Evolutionary conservation across 1,139 yeast genomes (phyloP).

Genomic region (Yamadazyma jaroonii): DNA sequence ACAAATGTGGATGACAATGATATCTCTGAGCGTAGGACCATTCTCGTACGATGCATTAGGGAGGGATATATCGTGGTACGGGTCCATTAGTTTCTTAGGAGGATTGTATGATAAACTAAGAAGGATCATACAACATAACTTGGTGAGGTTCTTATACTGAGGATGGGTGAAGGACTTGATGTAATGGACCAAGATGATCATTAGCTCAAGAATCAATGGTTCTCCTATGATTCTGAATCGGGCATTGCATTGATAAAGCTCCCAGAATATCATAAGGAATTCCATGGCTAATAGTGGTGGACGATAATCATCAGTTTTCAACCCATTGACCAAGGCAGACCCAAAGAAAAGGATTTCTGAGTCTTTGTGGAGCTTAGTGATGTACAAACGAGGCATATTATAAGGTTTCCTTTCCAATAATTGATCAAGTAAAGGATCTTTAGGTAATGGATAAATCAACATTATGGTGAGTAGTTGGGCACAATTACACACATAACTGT

Average conservation of each 20-base stretch:
- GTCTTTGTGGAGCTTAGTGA: constrained; percentile 54
- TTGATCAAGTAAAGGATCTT: constrained; percentile 16
- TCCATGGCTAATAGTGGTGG: constrained; percentile 57
- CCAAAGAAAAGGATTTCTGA: constrained; percentile 50
- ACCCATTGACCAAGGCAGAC: constrained; percentile 43
- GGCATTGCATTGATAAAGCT: constrained; percentile 69
- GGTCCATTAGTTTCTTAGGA: constrained; percentile 33
- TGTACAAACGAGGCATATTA: constrained; percentile 50
- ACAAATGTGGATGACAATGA: constrained; percentile 52
- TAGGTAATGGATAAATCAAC: constrained; percentile 64
- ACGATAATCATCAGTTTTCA: constrained; percentile 23
- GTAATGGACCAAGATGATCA: constrained; percentile 55
- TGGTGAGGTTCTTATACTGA: constrained; percentile 45
- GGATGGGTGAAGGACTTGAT: constrained; percentile 41
- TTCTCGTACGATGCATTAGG: too few species aligned
- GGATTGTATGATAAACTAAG: constrained; percentile 60
- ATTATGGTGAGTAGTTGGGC: constrained; percentile 62
- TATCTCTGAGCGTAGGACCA: constrained; percentile 50
- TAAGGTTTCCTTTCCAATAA: constrained; percentile 22
- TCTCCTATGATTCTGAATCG: constrained; percentile 47
- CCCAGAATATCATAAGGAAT: constrained; percentile 67
- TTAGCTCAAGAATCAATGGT: constrained; percentile 51
- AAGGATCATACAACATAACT: constrained; percentile 59
- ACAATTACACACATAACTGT: constrained; percentile 53
- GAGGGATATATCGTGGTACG: constrained; percentile 19